phyloP scores from a whole-genome alignment of 2,329 filamentous ascomycete genomes.

The Trichoderma breve region DNA sequence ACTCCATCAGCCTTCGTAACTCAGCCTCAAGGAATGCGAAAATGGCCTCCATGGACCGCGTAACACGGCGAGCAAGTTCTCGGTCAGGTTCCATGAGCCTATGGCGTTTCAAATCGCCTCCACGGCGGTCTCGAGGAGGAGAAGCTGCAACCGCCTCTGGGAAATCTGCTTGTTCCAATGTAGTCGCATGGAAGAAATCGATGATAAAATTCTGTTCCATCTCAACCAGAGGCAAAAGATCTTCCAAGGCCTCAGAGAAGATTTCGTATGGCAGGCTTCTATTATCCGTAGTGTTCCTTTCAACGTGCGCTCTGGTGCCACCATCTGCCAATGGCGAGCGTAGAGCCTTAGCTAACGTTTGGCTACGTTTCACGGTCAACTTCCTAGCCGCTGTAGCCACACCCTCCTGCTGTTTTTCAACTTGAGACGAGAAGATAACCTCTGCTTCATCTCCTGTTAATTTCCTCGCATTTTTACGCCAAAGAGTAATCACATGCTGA shows the following conservation, averaged over 20 bases:
- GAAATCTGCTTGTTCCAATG: constrained; percentile 77
- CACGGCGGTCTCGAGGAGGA: constrained; percentile 65
- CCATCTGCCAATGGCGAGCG: constrained; percentile 67
- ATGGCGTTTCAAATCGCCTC: constrained; percentile 69
- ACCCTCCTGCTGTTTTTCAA: constrained; percentile 81
- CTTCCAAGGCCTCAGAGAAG: constrained; percentile 76
- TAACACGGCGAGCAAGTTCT: constrained; percentile 77
- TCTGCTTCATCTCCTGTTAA: constrained; percentile 74
- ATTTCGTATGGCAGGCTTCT: constrained; percentile 75
- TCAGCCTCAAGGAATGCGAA: constrained; percentile 80
- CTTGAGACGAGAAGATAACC: constrained; percentile 79
- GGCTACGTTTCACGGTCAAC: constrained; percentile 88
- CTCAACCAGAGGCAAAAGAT: constrained; percentile 77
- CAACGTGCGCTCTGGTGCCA: constrained; percentile 45
- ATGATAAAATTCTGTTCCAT: constrained; percentile 97
- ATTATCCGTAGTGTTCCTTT: constrained; percentile 61
- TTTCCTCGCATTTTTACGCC: constrained; percentile 78
- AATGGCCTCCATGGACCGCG: constrained; percentile 84
- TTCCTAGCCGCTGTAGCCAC: constrained; percentile 78
- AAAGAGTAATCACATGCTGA: constrained; percentile 69
- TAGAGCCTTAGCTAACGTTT: constrained; percentile 75
- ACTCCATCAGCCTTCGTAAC: constrained; percentile 76
- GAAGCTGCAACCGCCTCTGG: constrained; percentile 69
- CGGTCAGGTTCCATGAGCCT: constrained; percentile 87
- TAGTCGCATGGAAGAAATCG: constrained; percentile 96